Base-by-base conservation (phyloP, 768 basidiomycete genomes). In the Suillus brevipes region DNA sequence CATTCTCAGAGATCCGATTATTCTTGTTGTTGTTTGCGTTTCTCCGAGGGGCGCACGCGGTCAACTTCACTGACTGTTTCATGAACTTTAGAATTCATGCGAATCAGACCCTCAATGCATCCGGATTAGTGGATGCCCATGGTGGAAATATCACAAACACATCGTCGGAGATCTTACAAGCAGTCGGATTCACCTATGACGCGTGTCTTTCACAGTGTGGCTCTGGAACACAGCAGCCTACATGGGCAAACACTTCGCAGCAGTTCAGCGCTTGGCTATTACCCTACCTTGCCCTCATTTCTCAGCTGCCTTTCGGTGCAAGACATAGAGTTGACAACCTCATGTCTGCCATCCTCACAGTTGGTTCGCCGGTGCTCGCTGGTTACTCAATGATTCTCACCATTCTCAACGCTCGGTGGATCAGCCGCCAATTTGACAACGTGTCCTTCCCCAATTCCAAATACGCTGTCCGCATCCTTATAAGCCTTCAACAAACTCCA, bases 251-350 rank as follows among this genome's bases (percentile, higher is more conserved):
- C 5, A 74, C 74, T 56, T 59, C 74, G 0, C 79, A 80, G 52
- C 73, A 81, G 55, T 83, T 79, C 67, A 73, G 76, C 12, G 67
- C 81, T 0, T 85, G 83, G 84, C 73, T 84, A 4, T 62, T 85
- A 6, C 84, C 84, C 7, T 84, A 81, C 76, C 76, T 85, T 14
- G 82, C 83, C 0, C 68, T 84, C 10, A 71, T 84, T 20, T 82
- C 83, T 0, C 83, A 83, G 53, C 77, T 85, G 14, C 84, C 83
- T 0, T 85, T 83, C 31, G 82, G 82, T 13, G 75, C 79, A 38
- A 72, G 67, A 16, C 76, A 77, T 60, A 78, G 70, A 28, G 67
- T 75, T 20, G 80, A 81, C n/a, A 82, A 84, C 56, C 70, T 83
- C 40, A 73, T 77, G 66, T 78, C 81, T 6, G 77, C 78, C 25